A percentile compares a stretch with the other conserved stretches of the same genome.
Evolutionary conservation across 208 protist species (phyloP).

Genomic region (Crithidia mellificae): DNA sequence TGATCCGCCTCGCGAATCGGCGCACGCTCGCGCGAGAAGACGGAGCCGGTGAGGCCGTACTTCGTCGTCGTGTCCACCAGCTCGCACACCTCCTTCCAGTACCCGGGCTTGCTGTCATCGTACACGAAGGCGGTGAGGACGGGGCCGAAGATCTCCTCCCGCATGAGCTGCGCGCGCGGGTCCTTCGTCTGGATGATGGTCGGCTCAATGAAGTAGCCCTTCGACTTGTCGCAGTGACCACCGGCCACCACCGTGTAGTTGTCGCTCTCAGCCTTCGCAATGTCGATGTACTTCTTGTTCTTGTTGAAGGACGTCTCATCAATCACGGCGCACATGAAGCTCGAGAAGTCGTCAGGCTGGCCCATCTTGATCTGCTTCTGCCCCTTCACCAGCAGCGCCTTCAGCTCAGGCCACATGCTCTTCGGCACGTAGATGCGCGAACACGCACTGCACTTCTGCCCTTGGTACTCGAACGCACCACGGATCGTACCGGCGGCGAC

Average conservation of each 20-base stretch:
- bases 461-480: conserved; percentile 96
- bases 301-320: conserved; percentile 93
- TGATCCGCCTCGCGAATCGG: conserved; percentile 64
- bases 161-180: conserved; percentile 86
- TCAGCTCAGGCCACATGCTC: conserved; percentile 86
- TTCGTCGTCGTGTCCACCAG: conserved; percentile 86
- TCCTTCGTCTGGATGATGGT: conserved; percentile 95
- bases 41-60: conserved; percentile 94
- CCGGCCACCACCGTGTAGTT: conserved; percentile 78
- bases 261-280: conserved; percentile 80
- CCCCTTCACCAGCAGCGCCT: conserved; percentile 78
- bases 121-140: conserved; percentile 97
- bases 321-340: conserved; percentile 97
- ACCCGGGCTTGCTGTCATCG: conserved; percentile 84
- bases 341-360: conserved; percentile 88
- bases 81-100: conserved; percentile 83
- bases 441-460: conserved; percentile 97
- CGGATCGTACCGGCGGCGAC: conserved; percentile 89
- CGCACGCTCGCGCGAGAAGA: conserved; percentile 90
- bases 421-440: conserved; percentile 94
- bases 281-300: conserved; percentile 94
- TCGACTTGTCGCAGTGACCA: conserved; percentile 68
- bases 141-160: conserved; percentile 98
- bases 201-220: conserved; percentile 95
- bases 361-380: conserved; percentile 94